Percentiles rank a stretch among this genome's conserved stretches.
Evolutionary conservation across 805 yeast species (phyloP).

Genomic region (Jamesozyma hellenica): DNA sequence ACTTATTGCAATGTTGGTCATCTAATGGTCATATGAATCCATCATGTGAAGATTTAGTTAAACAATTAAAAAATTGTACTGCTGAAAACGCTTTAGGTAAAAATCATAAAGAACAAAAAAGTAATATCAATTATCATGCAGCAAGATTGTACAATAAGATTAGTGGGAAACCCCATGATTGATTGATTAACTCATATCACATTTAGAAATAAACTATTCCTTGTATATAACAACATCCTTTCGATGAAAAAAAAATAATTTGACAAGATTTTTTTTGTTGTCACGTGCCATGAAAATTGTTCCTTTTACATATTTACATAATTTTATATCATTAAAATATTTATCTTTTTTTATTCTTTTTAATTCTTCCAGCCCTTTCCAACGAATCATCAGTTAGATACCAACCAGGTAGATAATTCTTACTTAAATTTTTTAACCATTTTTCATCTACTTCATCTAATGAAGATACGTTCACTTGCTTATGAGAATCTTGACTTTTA

Average conservation of each 20-base stretch:
- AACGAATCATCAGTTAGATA: constrained; percentile 20
- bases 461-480: constrained; percentile 4
- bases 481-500: background rate
- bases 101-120: constrained; percentile 21
- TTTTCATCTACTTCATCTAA: constrained; percentile 8
- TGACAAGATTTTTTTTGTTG: background rate
- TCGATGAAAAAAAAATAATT: no score
- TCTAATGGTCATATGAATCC: constrained; percentile 78
- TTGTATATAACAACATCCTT: background rate
- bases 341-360: constrained; percentile 3
- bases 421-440: constrained; percentile 1
- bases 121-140: constrained; percentile 45
- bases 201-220: background rate
- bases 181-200: background rate
- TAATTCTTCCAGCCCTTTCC: constrained; percentile 28
- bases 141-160: constrained; percentile 40
- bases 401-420: constrained; percentile 27
- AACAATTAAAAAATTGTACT: constrained; percentile 69
- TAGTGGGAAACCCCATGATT: constrained; percentile 38
- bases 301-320: background rate
- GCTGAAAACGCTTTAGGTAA: constrained; percentile 27
- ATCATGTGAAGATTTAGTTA: constrained; percentile 54
- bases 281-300: background rate
- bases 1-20: constrained; percentile 90
- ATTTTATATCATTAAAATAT: background rate